Evolutionary conservation across 2,329 filamentous ascomycete genomes (phyloP).

Genomic region (Myriosclerotinia duriaeana): DNA sequence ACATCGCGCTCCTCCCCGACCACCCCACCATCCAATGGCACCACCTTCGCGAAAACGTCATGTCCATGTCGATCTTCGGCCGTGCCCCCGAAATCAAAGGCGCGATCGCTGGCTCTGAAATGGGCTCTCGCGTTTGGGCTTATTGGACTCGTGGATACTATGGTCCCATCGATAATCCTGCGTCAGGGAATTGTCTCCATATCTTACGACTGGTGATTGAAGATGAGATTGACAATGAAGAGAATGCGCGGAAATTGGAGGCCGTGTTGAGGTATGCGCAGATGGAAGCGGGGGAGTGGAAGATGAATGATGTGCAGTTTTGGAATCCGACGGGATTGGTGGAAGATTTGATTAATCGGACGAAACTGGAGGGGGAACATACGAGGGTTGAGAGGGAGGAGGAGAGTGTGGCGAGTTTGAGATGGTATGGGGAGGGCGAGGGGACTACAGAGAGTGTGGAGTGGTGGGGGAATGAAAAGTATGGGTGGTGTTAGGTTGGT

Average conservation of each 20-base stretch:
- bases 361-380: constrained; percentile 48
- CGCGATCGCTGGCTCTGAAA: constrained; percentile 55
- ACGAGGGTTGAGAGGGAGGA: constrained; percentile 55
- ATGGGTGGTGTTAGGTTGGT: constrained; percentile 64
- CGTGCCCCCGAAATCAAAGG: constrained; percentile 62
- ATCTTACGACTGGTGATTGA: constrained; percentile 70
- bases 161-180: constrained; percentile 46
- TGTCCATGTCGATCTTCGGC: constrained; percentile 62
- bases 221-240: constrained; percentile 45
- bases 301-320: constrained; percentile 67
- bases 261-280: constrained; percentile 67
- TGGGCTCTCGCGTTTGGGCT: constrained; percentile 64
- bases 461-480: constrained; percentile 77
- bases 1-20: constrained; percentile 68
- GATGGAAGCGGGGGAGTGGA: constrained; percentile 69
- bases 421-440: constrained; percentile 62
- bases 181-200: constrained; percentile 64
- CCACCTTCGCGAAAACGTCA: constrained; percentile 77
- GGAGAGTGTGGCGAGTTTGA: constrained; percentile 69
- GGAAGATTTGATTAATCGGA: constrained; percentile 47
- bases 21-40: constrained; percentile 72
- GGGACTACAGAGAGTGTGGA: constrained; percentile 55
- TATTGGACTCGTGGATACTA: constrained; percentile 70
- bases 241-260: constrained; percentile 55
- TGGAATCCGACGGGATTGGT: constrained; percentile 75